A percentile compares a stretch with the other conserved stretches of the same genome.
Conservation (phyloP, 139 green algal genomes). For the Pleodorina starrii region DNA sequence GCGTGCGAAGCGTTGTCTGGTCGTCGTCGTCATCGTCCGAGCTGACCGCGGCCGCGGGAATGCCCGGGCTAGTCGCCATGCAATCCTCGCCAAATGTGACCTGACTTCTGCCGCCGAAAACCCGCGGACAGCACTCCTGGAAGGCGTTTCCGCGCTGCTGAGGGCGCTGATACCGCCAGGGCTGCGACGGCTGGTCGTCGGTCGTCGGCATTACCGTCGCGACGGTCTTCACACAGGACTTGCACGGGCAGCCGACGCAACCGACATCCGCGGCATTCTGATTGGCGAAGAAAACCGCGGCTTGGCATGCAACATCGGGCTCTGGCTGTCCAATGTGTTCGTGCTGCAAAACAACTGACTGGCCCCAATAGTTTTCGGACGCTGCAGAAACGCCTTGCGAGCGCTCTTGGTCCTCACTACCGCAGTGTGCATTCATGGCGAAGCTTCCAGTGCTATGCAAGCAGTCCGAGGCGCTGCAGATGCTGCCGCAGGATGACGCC, state of each 20-base stretch:
- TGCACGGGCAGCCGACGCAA: not conserved
- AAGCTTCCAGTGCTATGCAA: not conserved
- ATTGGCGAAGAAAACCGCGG: not conserved
- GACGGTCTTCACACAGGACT: not conserved
- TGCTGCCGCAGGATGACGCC: not conserved
- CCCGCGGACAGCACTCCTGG: too few species aligned
- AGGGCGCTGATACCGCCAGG: not conserved
- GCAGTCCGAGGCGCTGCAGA: not conserved
- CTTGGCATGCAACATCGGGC: not conserved
- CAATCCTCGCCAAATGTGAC: not conserved
- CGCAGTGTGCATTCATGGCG: not conserved
- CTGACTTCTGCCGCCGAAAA: not conserved
- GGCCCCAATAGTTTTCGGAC: not conserved
- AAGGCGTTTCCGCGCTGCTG: not conserved
- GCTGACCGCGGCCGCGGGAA: not conserved
- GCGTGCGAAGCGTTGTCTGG: not conserved
- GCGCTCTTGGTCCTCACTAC: not conserved
- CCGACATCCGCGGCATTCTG: not conserved
- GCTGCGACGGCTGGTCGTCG: not conserved
- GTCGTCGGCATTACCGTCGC: not conserved
- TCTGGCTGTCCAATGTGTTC: not conserved
- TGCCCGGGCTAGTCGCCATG: not conserved
- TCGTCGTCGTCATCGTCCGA: too few species aligned
- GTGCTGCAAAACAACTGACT: not conserved
- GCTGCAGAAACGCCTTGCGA: not conserved